phyloP scores from a whole-genome alignment of 495 filamentous ascomycete species.

The Penicillium macrosclerotiorum region DNA sequence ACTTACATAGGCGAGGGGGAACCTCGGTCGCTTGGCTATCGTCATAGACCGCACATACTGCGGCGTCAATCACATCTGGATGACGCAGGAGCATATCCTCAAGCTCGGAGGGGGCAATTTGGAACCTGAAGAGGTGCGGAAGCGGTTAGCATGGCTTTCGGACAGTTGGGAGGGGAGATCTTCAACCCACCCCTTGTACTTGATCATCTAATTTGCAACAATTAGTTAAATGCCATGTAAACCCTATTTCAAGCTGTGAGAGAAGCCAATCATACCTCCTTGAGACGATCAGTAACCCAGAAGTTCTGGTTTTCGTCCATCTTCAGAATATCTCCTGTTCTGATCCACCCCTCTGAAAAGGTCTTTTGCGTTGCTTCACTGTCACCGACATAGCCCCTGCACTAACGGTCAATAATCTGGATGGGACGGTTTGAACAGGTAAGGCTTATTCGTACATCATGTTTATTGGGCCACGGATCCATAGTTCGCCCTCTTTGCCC shows the following conservation, averaged over 20 bases:
- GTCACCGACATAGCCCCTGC: constrained; percentile 8
- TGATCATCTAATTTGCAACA: constrained; percentile 40
- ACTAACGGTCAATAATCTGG: neutral
- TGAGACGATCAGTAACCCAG: constrained; percentile 9
- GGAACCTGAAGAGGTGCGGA: constrained; percentile 46
- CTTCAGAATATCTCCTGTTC: constrained; percentile 7
- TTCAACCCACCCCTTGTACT: constrained; percentile 37
- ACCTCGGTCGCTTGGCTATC: constrained; percentile 66
- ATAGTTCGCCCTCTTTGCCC: constrained; percentile 9
- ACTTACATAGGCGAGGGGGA: constrained; percentile 71
- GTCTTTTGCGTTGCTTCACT: constrained; percentile 3
- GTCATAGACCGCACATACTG: constrained; percentile 68
- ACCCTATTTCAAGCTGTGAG: neutral
- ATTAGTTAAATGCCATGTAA: neutral
- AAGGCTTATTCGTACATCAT: constrained; percentile 4
- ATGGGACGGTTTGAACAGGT: neutral
- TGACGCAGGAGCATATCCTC: constrained; percentile 69
- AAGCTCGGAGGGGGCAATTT: constrained; percentile 78
- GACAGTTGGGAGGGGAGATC: neutral
- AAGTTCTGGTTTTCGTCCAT: constrained; percentile 8
- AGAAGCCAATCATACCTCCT: constrained; percentile 4
- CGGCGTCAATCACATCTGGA: constrained; percentile 63
- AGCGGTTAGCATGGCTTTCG: neutral
- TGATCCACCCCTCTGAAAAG: constrained; percentile 6
- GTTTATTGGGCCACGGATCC: constrained; percentile 2